phyloP scores from a whole-genome alignment of 108 stramenopile species.

The Fistulifera solaris region DNA sequence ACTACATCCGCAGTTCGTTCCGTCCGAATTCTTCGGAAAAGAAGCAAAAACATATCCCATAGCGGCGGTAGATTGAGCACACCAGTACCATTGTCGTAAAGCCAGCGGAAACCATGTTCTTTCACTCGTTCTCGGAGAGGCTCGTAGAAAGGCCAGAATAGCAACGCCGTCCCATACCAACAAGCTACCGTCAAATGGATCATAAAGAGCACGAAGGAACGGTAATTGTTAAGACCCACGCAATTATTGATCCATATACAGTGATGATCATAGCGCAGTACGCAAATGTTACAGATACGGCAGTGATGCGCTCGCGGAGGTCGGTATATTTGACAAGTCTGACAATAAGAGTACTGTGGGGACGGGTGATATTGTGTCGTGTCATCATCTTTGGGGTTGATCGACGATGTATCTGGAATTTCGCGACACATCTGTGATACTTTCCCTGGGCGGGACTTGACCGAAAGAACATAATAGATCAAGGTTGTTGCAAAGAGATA shows the following conservation, averaged over 20 bases:
- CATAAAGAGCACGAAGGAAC: constrained; percentile 55
- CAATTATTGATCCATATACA: constrained; percentile 98
- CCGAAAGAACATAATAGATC: no score
- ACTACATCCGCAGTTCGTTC: constrained; percentile 4
- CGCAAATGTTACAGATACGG: constrained; percentile 51
- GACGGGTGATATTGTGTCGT: constrained; percentile 24
- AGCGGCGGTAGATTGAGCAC: constrained; percentile 55
- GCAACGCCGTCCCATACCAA: constrained; percentile 47
- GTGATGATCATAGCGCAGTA: constrained; percentile 90
- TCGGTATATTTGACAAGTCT: constrained; percentile 42
- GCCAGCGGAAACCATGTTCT: constrained; percentile 34
- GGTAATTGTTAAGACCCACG: constrained; percentile 84
- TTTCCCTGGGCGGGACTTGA: no score
- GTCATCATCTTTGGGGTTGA: no score
- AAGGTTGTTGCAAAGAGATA: no score
- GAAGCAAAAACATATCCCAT: constrained; percentile 17
- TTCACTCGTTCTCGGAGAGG: constrained; percentile 28
- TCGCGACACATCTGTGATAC: no score
- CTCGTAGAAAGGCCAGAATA: constrained; percentile 38
- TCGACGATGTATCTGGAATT: no score
- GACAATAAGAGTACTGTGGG: constrained; percentile 33
- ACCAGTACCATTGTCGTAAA: constrained; percentile 42
- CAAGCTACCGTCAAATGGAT: constrained; percentile 53
- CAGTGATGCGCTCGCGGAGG: constrained; percentile 83
- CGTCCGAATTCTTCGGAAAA: not conserved